phyloP scores from a whole-genome alignment of 768 basidiomycete genomes.

The Rubroboletus pulcherrimus region DNA sequence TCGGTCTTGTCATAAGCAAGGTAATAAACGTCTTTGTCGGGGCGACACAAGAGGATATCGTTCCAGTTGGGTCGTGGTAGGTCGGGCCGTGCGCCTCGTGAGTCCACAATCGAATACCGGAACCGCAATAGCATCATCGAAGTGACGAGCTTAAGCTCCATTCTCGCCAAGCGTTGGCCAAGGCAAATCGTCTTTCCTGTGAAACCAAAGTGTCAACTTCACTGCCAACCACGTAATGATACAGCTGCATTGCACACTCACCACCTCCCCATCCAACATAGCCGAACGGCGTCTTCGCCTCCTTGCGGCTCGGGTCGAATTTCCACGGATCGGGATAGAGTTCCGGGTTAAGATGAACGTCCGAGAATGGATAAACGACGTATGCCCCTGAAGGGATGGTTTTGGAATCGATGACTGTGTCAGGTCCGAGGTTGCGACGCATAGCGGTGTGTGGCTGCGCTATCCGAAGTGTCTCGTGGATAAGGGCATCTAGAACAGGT shows the following conservation, averaged over 20 bases:
- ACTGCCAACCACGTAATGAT: conserved; percentile 17
- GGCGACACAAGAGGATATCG: conserved; percentile 66
- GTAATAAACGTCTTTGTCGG: conserved; percentile 50
- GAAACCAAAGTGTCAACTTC: conserved; percentile 7
- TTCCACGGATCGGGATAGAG: conserved; percentile 76
- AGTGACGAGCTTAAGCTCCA: conserved; percentile 68
- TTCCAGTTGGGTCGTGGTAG: conserved; percentile 74
- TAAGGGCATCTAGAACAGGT: conserved; percentile 67
- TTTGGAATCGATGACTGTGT: conserved; percentile 64
- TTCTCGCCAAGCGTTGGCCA: conserved; percentile 69
- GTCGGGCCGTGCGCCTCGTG: conserved; percentile 41
- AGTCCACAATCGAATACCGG: conserved; percentile 55
- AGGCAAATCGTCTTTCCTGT: conserved; percentile 68
- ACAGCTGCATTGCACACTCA: conserved; percentile 35
- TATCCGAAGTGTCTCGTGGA: conserved; percentile 73
- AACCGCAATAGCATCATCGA: conserved; percentile 67
- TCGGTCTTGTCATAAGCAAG: conserved; percentile 40
- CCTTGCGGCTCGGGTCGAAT: conserved; percentile 61
- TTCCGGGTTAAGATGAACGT: conserved; percentile 69
- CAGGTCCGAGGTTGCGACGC: conserved; percentile 75
- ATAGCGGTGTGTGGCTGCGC: conserved; percentile 80
- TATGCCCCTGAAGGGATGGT: conserved; percentile 70
- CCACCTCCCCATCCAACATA: conserved; percentile 82
- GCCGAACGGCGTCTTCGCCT: conserved; percentile 48
- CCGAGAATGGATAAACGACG: conserved; percentile 76